These are phyloP conservation scores for Ogataea naganishii DNA, from an alignment of 805 yeast species.

Conservation along the genomic window DNA sequence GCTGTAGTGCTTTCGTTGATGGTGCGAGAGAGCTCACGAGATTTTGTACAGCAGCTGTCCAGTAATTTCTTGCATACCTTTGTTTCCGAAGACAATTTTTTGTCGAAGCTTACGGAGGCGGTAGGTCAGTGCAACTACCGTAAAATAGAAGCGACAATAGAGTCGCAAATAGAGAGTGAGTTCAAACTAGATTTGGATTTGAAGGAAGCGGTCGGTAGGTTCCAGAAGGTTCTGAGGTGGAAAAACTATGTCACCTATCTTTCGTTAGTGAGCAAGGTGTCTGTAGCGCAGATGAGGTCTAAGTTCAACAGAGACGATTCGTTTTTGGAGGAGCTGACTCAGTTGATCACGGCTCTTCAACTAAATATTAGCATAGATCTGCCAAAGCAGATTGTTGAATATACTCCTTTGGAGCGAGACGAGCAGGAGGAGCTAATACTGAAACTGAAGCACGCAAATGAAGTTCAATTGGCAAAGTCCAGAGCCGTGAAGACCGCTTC, in stretches of 20 bases:
- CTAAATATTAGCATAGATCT: slow-evolving; percentile 18
- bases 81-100: too few species aligned
- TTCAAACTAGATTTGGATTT: slow-evolving; percentile 15
- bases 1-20: slow-evolving; percentile 12
- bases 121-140: too few species aligned
- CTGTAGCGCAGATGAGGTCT: slow-evolving; percentile 11
- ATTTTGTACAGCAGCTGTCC: too few species aligned
- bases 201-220: slow-evolving; percentile 12
- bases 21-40: too few species aligned
- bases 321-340: slow-evolving; percentile 11
- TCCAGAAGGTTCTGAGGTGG: slow-evolving; percentile 18
- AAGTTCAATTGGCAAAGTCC: slow-evolving; percentile 8
- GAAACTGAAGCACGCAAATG: slow-evolving; percentile 5
- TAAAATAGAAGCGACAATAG: too few species aligned
- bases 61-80: too few species aligned
- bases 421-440: slow-evolving; percentile 1
- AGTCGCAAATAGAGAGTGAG: slow-evolving; percentile 7
- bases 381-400: slow-evolving; percentile 6
- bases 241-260: slow-evolving; percentile 24
- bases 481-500: slow-evolving; percentile 12
- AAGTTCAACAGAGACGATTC: slow-evolving; percentile 12
- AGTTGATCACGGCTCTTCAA: slow-evolving; percentile 13
- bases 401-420: too few species aligned
- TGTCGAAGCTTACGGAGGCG: too few species aligned
- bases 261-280: slow-evolving; percentile 18